Conservation (phyloP, 164 flowering plant genomes). For the Aristolochia californica region DNA sequence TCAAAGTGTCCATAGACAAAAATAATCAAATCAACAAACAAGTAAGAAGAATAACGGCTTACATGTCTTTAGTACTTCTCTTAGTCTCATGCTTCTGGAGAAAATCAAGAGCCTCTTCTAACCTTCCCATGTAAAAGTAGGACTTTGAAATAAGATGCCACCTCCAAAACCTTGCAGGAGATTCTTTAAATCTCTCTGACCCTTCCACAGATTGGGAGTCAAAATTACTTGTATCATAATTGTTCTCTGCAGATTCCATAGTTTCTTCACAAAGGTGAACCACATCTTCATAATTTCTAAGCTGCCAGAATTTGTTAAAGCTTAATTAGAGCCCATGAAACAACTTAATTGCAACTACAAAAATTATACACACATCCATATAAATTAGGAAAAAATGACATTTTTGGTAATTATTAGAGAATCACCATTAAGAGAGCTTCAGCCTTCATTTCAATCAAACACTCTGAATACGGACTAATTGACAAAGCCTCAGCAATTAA, state of each 20-base stretch:
- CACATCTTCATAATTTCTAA: slow-evolving; percentile 64
- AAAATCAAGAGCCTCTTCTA: slow-evolving; percentile 63
- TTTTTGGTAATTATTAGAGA: background rate
- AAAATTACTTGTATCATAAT: slow-evolving; percentile 13
- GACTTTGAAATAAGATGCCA: slow-evolving; percentile 49
- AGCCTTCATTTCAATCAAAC: slow-evolving; percentile 67
- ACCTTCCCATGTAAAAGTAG: slow-evolving; percentile 65
- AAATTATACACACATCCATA: background rate
- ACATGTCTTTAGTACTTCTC: slow-evolving; percentile 28
- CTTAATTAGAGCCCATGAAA: background rate
- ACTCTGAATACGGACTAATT: slow-evolving; percentile 64
- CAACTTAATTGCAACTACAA: background rate
- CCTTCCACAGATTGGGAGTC: slow-evolving; percentile 15
- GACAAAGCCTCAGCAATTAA: slow-evolving; percentile 44
- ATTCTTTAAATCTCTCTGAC: slow-evolving; percentile 15
- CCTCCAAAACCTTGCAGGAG: slow-evolving; percentile 48
- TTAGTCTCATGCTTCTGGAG: slow-evolving; percentile 45
- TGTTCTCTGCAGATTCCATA: slow-evolving; percentile 56
- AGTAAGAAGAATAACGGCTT: slow-evolving; percentile 11
- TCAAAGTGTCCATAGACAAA: background rate
- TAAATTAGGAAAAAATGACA: background rate
- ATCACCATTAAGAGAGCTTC: slow-evolving; percentile 65
- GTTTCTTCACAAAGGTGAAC: slow-evolving; percentile 69
- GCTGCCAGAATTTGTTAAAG: slow-evolving; percentile 27
- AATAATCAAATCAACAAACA: no score